Percentiles rank a stretch among this genome's conserved stretches.
These are phyloP conservation scores for Backusella tarrabulga DNA, from an alignment of 192 early-diverging fungal genomes.

Conservation along the genomic window DNA sequence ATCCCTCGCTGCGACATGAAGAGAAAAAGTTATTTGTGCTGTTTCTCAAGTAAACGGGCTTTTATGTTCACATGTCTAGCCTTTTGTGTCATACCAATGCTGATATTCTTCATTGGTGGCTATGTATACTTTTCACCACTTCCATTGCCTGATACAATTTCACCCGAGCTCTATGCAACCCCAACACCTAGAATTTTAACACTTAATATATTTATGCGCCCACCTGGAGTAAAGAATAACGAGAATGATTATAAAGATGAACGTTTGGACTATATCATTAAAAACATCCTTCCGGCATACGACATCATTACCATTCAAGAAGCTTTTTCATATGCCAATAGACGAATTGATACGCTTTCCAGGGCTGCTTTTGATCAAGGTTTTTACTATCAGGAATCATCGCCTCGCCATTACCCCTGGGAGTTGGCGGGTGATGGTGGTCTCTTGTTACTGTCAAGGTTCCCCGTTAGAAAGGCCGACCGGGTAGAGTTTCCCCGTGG, in stretches of 20 bases:
- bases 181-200: slow-evolving; percentile 51
- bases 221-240: slow-evolving; percentile 69
- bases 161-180: not conserved
- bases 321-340: slow-evolving; percentile 71
- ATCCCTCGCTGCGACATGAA: not conserved
- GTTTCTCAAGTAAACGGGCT: not conserved
- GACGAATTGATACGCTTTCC: slow-evolving; percentile 54
- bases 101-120: slow-evolving; percentile 3
- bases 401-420: slow-evolving; percentile 56
- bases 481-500: slow-evolving; percentile 64
- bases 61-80: not conserved
- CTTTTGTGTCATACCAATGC: not conserved
- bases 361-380: slow-evolving; percentile 61
- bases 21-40: not conserved
- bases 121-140: not conserved
- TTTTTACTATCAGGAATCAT: slow-evolving; percentile 62
- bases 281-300: slow-evolving; percentile 59
- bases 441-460: slow-evolving; percentile 67
- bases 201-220: slow-evolving; percentile 73
- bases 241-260: slow-evolving; percentile 73
- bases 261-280: slow-evolving; percentile 69
- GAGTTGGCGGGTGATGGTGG: slow-evolving; percentile 73
- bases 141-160: not conserved
- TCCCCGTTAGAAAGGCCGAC: slow-evolving; percentile 58
- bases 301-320: slow-evolving; percentile 84